Evolutionary conservation across 768 basidiomycete genomes (phyloP).

Genomic region (Rhodosporidiobolus sp.): DNA sequence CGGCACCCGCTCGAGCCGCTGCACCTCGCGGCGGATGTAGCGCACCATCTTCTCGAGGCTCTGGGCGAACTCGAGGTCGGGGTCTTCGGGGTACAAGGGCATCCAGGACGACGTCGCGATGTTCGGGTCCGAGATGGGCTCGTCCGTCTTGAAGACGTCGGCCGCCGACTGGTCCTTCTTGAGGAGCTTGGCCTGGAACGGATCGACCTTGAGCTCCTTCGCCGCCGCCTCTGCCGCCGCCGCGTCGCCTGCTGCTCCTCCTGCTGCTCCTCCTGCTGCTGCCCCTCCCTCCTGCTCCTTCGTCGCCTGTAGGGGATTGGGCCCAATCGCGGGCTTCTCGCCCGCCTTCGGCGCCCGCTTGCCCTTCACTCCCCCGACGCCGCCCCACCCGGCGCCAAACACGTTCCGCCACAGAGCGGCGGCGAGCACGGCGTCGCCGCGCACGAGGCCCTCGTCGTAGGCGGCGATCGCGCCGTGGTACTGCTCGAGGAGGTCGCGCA

Average conservation of each 20-base stretch:
- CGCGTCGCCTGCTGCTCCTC: no score
- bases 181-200: conserved; percentile 41
- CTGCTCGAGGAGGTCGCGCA: conserved; percentile 82
- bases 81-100: conserved; percentile 39
- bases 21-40: conserved; percentile 70
- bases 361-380: conserved; percentile 45
- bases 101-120: conserved; percentile 24
- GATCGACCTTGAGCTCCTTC: conserved; percentile 18
- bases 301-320: conserved; percentile 54
- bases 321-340: conserved; percentile 46
- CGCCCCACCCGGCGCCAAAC: conserved; percentile 75
- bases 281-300: not conserved
- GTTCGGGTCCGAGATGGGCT: conserved; percentile 46
- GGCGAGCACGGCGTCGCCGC: conserved; percentile 78
- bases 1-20: conserved; percentile 60
- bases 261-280: no score
- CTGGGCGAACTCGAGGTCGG: conserved; percentile 56
- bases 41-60: conserved; percentile 67
- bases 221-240: not conserved
- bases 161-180: conserved; percentile 32
- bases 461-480: conserved; percentile 78
- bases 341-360: conserved; percentile 57
- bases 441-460: conserved; percentile 64
- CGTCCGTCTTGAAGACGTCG: conserved; percentile 57
- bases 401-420: conserved; percentile 87